phyloP scores from a whole-genome alignment of 305 asterid genomes.

The Rubia tinctorum region DNA sequence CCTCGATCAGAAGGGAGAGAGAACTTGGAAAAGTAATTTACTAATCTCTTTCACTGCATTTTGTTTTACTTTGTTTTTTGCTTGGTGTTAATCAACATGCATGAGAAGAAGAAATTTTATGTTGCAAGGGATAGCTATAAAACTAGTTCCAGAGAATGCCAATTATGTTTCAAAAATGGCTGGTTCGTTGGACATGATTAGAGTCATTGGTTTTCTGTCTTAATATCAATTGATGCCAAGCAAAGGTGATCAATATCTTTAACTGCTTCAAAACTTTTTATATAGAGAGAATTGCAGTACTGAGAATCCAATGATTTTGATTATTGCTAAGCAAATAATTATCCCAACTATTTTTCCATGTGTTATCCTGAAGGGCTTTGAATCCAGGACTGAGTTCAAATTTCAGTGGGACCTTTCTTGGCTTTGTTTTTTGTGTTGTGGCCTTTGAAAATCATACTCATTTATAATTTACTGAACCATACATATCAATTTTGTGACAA shows the following conservation, averaged over 20 bases:
- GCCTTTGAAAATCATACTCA: neutral
- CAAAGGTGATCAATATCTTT: neutral
- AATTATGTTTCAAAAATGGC: neutral
- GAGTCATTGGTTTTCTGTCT: neutral
- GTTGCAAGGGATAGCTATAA: neutral
- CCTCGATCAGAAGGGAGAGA: conserved; percentile 80
- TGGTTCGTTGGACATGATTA: neutral
- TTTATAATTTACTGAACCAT: neutral
- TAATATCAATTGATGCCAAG: no score
- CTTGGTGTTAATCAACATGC: neutral
- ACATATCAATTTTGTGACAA: neutral
- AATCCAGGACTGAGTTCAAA: no score
- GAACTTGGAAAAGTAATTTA: conserved; percentile 72
- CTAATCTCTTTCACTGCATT: conserved; percentile 9
- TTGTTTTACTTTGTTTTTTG: neutral
- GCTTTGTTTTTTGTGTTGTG: neutral
- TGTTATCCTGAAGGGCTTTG: no score
- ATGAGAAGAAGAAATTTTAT: neutral
- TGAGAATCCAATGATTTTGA: neutral
- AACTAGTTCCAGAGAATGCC: no score
- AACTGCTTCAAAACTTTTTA: neutral
- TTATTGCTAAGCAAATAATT: neutral
- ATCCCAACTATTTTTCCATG: neutral
- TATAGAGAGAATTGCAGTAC: neutral
- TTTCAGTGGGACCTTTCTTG: neutral